Conservation (phyloP, 306 rosid genomes). For the Inga leiocalycina region DNA sequence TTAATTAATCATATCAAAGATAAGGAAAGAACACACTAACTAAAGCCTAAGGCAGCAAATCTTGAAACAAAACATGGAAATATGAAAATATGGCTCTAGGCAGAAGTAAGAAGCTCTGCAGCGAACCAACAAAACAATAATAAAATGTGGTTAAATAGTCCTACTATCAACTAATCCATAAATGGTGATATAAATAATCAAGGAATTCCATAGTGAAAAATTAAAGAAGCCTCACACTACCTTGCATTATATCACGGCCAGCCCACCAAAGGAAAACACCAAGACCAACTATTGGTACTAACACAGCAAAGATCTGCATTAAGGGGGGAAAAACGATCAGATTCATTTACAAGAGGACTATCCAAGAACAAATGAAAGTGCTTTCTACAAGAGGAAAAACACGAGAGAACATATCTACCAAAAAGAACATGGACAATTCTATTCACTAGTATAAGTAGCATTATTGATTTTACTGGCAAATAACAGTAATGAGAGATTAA, state of each 20-base stretch:
- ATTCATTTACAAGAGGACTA: neutral
- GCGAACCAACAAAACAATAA: neutral
- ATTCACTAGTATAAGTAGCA: neutral
- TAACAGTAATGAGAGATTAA: neutral
- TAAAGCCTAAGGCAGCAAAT: too few species aligned
- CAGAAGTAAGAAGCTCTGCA: too few species aligned
- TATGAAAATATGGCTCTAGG: too few species aligned
- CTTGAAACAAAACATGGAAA: too few species aligned
- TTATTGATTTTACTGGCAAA: neutral
- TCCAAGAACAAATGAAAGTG: too few species aligned
- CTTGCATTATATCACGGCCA: constrained; percentile 24
- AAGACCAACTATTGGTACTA: too few species aligned
- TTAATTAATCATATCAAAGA: too few species aligned
- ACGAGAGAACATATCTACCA: neutral
- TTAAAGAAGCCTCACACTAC: constrained; percentile 46
- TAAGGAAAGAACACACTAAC: too few species aligned
- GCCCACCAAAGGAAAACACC: too few species aligned
- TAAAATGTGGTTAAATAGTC: neutral
- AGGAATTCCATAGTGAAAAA: neutral
- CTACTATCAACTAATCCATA: neutral
- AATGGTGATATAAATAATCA: neutral
- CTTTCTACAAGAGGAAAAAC: neutral
- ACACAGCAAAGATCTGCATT: too few species aligned
- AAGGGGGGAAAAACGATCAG: neutral
- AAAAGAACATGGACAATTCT: neutral